phyloP scores from a whole-genome alignment of 2,329 filamentous ascomycete genomes.

The Colletotrichum cuscutae region DNA sequence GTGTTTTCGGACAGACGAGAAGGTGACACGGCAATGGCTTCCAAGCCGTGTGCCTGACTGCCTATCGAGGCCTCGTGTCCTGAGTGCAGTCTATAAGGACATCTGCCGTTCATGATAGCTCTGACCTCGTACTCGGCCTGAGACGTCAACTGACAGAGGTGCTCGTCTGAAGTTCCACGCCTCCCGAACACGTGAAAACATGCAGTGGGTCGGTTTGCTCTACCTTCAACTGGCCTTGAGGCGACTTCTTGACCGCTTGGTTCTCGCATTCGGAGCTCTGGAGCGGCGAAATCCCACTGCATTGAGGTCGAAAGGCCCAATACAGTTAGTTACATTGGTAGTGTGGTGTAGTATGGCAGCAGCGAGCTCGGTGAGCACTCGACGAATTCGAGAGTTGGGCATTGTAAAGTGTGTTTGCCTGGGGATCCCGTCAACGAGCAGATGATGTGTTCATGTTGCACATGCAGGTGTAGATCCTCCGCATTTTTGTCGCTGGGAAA shows the following conservation, averaged over 20 bases:
- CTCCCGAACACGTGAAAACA: neutral
- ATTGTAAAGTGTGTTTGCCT: neutral
- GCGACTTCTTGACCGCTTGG: neutral
- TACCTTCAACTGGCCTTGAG: too few species aligned
- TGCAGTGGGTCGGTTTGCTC: too few species aligned
- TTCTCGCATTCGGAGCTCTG: neutral
- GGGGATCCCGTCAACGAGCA: neutral
- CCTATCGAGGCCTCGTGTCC: neutral
- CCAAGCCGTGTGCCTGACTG: neutral
- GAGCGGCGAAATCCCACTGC: neutral
- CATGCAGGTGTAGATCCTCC: conserved; percentile 23
- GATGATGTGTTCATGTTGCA: conserved; percentile 11
- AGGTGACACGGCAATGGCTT: neutral
- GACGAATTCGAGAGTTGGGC: neutral
- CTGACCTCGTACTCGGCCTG: neutral
- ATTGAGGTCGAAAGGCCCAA: neutral
- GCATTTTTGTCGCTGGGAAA: conserved; percentile 1
- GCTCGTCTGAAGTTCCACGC: neutral
- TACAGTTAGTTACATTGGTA: conserved; percentile 12
- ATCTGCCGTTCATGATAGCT: neutral
- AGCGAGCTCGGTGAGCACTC: neutral
- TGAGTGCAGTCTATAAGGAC: neutral
- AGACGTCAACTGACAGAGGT: neutral
- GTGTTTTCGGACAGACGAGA: neutral
- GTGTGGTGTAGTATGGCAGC: neutral